phyloP scores from a whole-genome alignment of 2,329 filamentous ascomycete species.

The Aspergillus unguis region DNA sequence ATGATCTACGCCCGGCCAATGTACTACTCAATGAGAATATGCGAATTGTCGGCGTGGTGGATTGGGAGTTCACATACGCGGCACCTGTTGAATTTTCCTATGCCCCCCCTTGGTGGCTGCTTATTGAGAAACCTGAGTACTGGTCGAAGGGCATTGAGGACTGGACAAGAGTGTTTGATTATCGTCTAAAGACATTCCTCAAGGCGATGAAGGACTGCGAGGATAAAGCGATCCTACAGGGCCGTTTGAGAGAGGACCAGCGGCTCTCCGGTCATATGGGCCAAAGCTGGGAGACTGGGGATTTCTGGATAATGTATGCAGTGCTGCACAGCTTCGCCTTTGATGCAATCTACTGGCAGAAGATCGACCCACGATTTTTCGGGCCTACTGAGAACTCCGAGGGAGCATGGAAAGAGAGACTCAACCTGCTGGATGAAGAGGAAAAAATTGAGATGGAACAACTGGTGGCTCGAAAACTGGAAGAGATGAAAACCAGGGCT shows the following conservation, averaged over 20 bases:
- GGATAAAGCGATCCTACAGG: slow-evolving; percentile 11
- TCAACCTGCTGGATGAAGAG: background rate
- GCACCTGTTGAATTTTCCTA: slow-evolving; percentile 17
- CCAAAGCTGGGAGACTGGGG: slow-evolving; percentile 11
- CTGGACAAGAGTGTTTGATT: slow-evolving; percentile 15
- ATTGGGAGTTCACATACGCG: slow-evolving; percentile 23
- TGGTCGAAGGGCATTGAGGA: slow-evolving; percentile 18
- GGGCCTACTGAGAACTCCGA: background rate
- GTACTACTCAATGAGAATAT: slow-evolving; percentile 11
- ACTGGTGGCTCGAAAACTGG: slow-evolving; percentile 8
- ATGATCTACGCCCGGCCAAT: slow-evolving; percentile 20
- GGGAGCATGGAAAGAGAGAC: slow-evolving; percentile 12
- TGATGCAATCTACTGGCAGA: slow-evolving; percentile 14
- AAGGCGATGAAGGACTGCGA: slow-evolving; percentile 12
- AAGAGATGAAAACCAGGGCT: slow-evolving; percentile 12
- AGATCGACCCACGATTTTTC: slow-evolving; percentile 13
- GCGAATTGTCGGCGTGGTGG: slow-evolving; percentile 13
- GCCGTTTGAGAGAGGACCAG: background rate
- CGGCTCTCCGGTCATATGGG: slow-evolving; percentile 16
- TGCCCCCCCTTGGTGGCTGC: slow-evolving; percentile 19
- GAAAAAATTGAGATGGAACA: background rate
- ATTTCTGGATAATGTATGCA: slow-evolving; percentile 14
- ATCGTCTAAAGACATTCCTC: slow-evolving; percentile 15
- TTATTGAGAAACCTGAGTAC: slow-evolving; percentile 19
- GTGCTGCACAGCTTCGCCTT: slow-evolving; percentile 12